Conservation (phyloP, 768 basidiomycete genomes). For the Mycena galopus region DNA sequence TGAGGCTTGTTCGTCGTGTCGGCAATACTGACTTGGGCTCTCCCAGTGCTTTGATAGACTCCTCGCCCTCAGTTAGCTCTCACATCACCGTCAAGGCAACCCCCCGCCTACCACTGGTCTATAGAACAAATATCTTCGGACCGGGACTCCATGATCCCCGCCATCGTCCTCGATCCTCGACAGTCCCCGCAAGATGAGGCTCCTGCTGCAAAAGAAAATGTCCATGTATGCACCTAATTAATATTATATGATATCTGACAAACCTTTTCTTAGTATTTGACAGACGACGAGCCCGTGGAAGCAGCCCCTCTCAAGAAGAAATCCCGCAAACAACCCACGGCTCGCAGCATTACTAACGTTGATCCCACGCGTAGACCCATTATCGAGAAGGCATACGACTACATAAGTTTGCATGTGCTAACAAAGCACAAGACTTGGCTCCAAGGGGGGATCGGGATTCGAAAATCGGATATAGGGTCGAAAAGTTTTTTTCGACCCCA, state of each 20-base stretch:
- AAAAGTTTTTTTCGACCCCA: too few relatives aligned
- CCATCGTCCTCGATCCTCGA: slow-evolving; percentile 16
- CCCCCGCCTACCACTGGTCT: background rate
- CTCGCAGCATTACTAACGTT: slow-evolving; percentile 15
- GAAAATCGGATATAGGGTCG: too few relatives aligned
- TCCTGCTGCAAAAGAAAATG: slow-evolving; percentile 8
- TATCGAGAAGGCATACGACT: too few relatives aligned
- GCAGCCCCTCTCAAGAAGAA: slow-evolving; percentile 1
- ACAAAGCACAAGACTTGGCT: too few relatives aligned
- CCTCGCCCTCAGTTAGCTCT: too few relatives aligned
- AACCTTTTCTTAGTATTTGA: background rate
- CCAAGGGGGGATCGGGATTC: too few relatives aligned
- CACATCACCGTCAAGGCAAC: too few relatives aligned
- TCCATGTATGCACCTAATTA: background rate
- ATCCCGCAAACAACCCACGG: background rate
- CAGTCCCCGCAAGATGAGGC: background rate
- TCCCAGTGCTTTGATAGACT: too few relatives aligned
- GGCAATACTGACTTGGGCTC: background rate
- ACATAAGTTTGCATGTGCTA: too few relatives aligned
- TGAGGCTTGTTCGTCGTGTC: background rate
- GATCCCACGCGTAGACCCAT: background rate
- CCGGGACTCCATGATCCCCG: slow-evolving; percentile 3
- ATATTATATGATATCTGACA: background rate
- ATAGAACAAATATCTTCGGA: background rate
- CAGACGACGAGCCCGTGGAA: background rate